These are phyloP conservation scores for Rosa chinensis DNA, from an alignment of 306 rosid genomes.

Conservation along the genomic window DNA sequence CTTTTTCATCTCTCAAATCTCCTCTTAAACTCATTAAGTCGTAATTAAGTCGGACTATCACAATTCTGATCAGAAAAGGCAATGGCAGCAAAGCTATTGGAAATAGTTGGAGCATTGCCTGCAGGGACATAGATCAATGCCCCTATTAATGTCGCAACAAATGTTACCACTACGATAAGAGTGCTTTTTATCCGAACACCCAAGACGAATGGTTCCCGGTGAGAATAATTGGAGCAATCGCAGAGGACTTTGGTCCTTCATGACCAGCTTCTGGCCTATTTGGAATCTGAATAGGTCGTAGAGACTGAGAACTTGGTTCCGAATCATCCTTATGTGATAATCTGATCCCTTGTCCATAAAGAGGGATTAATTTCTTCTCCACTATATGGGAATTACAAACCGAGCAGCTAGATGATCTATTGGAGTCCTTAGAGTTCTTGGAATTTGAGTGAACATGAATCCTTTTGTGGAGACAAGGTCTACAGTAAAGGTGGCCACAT, in stretches of 20 bases:
- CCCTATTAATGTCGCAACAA: too few relatives aligned
- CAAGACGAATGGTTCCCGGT: too few relatives aligned
- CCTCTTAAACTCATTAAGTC: too few relatives aligned
- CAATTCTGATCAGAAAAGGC: too few relatives aligned
- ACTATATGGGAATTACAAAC: not conserved
- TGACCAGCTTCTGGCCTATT: not conserved
- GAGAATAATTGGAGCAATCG: not conserved
- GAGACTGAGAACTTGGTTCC: not conserved
- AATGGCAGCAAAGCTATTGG: too few relatives aligned
- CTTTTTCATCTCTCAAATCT: too few relatives aligned
- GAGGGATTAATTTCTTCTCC: not conserved
- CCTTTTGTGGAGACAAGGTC: not conserved
- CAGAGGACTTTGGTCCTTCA: not conserved
- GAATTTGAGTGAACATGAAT: not conserved
- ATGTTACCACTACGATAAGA: too few relatives aligned
- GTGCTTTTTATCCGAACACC: too few relatives aligned
- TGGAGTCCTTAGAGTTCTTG: not conserved
- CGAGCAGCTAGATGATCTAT: not conserved
- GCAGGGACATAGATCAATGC: too few relatives aligned
- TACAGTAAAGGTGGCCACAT: not conserved
- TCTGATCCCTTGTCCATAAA: not conserved
- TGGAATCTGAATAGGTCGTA: not conserved
- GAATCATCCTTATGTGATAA: not conserved
- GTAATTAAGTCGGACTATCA: too few relatives aligned
- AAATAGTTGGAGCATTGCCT: too few relatives aligned